Conservation (phyloP, 1,284 basidiomycete genomes). For the Amylostereum areolatum region DNA sequence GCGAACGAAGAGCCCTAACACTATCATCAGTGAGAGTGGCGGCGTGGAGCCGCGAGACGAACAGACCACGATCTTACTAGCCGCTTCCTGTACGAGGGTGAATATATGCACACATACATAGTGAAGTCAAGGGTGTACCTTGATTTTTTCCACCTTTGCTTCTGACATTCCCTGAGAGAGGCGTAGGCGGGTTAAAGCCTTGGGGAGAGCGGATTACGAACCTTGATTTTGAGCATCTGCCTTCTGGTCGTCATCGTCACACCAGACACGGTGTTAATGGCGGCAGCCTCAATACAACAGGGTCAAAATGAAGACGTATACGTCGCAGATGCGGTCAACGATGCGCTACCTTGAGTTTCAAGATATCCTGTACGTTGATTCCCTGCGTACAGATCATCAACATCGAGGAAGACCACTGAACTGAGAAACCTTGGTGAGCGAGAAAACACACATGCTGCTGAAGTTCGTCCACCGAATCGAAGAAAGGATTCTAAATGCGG, state of each 20-base stretch:
- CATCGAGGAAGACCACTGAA: background rate
- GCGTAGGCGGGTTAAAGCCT: conserved; percentile 2
- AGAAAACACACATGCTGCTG: conserved; percentile 67
- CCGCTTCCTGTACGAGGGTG: conserved; percentile 62
- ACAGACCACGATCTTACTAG: conserved; percentile 73
- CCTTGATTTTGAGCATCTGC: conserved; percentile 89
- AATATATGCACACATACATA: conserved; percentile 5
- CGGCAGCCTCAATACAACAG: conserved; percentile 43
- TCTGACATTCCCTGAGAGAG: conserved; percentile 72
- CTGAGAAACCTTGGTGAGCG: conserved; percentile 2
- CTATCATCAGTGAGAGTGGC: conserved; percentile 2
- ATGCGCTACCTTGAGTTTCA: conserved; percentile 75
- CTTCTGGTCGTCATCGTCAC: conserved; percentile 83
- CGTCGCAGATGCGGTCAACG: conserved; percentile 6
- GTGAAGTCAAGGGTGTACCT: conserved; percentile 41
- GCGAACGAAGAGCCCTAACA: conserved; percentile 79
- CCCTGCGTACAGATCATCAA: conserved; percentile 45
- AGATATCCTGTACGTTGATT: conserved; percentile 90
- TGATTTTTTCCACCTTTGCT: conserved; percentile 94
- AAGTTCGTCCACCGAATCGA: conserved; percentile 82
- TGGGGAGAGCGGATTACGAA: conserved; percentile 19
- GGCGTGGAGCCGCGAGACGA: background rate
- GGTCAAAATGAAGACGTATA: conserved; percentile 1
- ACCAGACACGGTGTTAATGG: conserved; percentile 75
- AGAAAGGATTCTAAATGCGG: conserved; percentile 48